Percentiles rank a stretch among this genome's conserved stretches.
phyloP scores from a whole-genome alignment of 2,329 filamentous ascomycete species.

The Pezicula rhizophila region DNA sequence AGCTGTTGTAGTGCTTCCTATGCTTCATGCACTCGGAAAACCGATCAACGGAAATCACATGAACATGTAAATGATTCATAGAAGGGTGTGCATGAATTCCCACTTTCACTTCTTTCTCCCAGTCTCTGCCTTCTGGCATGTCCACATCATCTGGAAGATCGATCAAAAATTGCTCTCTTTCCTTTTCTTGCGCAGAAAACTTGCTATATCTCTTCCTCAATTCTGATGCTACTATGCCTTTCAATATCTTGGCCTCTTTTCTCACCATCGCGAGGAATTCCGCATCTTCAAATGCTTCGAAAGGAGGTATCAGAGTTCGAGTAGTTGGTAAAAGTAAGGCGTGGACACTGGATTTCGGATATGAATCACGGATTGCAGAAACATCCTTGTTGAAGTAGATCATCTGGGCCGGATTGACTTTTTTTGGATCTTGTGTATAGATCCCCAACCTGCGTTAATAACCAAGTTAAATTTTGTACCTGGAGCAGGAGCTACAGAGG shows the following conservation, averaged over 20 bases:
- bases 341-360: constrained; percentile 80
- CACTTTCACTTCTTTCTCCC: constrained; percentile 64
- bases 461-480: constrained; percentile 23
- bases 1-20: constrained; percentile 87
- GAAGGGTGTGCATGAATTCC: constrained; percentile 85
- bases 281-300: constrained; percentile 67
- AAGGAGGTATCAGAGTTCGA: constrained; percentile 63
- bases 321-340: constrained; percentile 76
- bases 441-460: constrained; percentile 56
- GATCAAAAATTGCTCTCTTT: constrained; percentile 57
- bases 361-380: constrained; percentile 76
- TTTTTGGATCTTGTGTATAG: constrained; percentile 60
- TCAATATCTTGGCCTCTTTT: constrained; percentile 55
- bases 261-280: constrained; percentile 61
- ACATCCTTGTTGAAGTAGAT: constrained; percentile 63
- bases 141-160: constrained; percentile 39
- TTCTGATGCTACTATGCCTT: constrained; percentile 64
- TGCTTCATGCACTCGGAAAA: constrained; percentile 66
- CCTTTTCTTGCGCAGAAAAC: constrained; percentile 55
- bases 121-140: constrained; percentile 71
- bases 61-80: constrained; percentile 89
- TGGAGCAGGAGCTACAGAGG: constrained; percentile 12
- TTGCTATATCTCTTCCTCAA: constrained; percentile 63
- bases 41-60: constrained; percentile 79
- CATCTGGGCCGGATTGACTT: constrained; percentile 52